Base-by-base conservation (phyloP, 768 basidiomycete species). In the Trametes gibbosa region DNA sequence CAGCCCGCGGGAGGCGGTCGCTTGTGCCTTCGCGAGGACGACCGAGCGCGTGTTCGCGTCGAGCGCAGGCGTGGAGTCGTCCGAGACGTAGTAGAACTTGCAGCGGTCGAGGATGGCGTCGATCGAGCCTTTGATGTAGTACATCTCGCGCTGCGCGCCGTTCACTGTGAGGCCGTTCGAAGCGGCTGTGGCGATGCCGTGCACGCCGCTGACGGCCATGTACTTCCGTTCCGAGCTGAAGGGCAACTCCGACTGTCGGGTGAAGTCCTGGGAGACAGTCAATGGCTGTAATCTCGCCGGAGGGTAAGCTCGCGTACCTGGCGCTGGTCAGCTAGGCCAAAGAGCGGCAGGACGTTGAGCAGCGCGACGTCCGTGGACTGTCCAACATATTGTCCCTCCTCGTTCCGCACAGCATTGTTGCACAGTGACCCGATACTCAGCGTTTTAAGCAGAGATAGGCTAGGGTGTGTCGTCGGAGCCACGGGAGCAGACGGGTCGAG, bases 171-270 rank as follows among this genome's bases (percentile, higher is more conserved):
- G 66, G 14, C 40, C 51, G 45, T 50, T 55, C 5, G 72, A 19
- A n/a, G n/a, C n/a, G 41, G 21, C 41, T 13, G 21, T n/a, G 21
- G 17, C 59, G 23, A 81, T 76, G 35, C 72, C 73, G 67, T 92
- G 84, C 10, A 83, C 72, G 12, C 95, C 95, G 50, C 86, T 87
- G 61, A 98, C 85, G 14, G 90, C 90, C 92, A 98, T 97, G 72
- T 81, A 93, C 72, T 98, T 98, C 58, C 85, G 82, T 62, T 98
- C 95, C 17, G 96, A 98, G 72, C 82, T 92, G 82, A 98, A 98
- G 0, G 95, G 86, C 47, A 85, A 82, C 69, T 98, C 95, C 10
- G 81, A 51, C 50, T n/a, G 9, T 55, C 55, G 29, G 19, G 13
- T 24, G 1, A 39, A 39, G 37, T 39, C 37, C 37, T 39, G 37